Evolutionary conservation across 2,329 filamentous ascomycete genomes (phyloP).

Genomic region (Rasamsonia emersonii): DNA sequence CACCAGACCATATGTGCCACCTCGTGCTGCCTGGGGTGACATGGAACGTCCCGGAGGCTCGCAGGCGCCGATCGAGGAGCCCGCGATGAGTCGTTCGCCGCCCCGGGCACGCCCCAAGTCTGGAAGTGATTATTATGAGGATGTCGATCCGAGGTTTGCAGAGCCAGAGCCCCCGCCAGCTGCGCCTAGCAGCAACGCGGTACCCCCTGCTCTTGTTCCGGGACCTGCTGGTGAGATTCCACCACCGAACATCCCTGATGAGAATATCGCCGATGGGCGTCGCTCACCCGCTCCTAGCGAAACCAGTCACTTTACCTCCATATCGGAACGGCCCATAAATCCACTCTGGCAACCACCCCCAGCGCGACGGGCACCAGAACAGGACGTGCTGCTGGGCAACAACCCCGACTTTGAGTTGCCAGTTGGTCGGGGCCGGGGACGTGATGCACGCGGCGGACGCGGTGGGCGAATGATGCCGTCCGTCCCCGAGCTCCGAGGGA

Average conservation of each 20-base stretch:
- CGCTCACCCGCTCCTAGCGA: conserved; percentile 72
- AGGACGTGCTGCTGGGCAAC: conserved; percentile 64
- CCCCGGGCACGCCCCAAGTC: conserved; percentile 29
- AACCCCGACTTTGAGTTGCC: conserved; percentile 84
- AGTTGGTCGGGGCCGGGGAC: conserved; percentile 17
- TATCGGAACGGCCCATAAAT: conserved; percentile 81
- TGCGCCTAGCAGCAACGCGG: conserved; percentile 15
- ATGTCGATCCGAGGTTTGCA: conserved; percentile 81
- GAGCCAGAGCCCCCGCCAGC: conserved; percentile 32
- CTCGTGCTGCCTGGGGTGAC: conserved; percentile 33
- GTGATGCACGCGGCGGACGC: conserved; percentile 10
- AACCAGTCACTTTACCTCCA: conserved; percentile 77
- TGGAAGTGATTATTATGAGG: conserved; percentile 69
- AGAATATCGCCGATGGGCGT: conserved; percentile 54
- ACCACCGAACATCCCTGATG: conserved; percentile 44
- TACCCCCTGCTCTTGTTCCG: conserved; percentile 31
- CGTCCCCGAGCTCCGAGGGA: conserved; percentile 5
- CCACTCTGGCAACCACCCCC: conserved; percentile 62
- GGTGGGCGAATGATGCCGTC: conserved; percentile 11
- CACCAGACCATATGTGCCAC: conserved; percentile 34
- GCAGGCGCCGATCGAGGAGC: background rate
- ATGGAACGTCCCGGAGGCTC: conserved; percentile 5
- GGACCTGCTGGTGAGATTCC: conserved; percentile 32
- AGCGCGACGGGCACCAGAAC: conserved; percentile 42
- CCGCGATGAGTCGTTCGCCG: conserved; percentile 15